These are phyloP conservation scores for Periconia sp. DNA, from an alignment of 2,329 filamentous ascomycete species.

Conservation along the genomic window DNA sequence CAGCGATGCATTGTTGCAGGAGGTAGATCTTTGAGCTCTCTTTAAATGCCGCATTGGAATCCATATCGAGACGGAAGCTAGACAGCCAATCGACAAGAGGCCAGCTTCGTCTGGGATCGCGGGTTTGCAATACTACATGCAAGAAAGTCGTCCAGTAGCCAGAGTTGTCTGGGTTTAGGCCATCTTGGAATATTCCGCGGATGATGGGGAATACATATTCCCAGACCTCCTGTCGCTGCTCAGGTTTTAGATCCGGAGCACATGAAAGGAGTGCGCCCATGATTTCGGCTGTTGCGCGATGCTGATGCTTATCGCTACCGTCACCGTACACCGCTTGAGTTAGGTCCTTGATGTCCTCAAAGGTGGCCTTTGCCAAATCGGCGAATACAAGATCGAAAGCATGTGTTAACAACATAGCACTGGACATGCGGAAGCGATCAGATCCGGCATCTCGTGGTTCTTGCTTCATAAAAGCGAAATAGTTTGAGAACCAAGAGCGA, in stretches of 20 bases:
- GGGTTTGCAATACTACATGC: conserved; percentile 82
- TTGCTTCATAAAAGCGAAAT: conserved; percentile 93
- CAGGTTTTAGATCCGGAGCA: conserved; percentile 73
- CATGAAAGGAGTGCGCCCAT: conserved; percentile 81
- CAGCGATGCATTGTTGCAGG: conserved; percentile 82
- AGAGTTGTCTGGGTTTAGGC: conserved; percentile 89
- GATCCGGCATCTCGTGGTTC: conserved; percentile 80
- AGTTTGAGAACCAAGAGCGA: conserved; percentile 81
- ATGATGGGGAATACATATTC: conserved; percentile 87
- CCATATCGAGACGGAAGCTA: conserved; percentile 88
- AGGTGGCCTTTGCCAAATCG: conserved; percentile 73
- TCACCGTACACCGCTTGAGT: conserved; percentile 80
- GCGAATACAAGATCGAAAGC: conserved; percentile 88
- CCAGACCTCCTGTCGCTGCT: conserved; percentile 79
- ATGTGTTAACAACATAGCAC: conserved; percentile 83
- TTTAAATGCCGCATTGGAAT: conserved; percentile 96
- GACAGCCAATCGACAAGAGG: conserved; percentile 82
- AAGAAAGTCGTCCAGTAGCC: conserved; percentile 95
- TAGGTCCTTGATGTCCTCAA: conserved; percentile 85
- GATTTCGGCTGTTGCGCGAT: conserved; percentile 93
- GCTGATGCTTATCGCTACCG: conserved; percentile 95
- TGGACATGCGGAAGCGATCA: conserved; percentile 88
- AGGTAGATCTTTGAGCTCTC: conserved; percentile 95
- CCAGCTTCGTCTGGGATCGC: conserved; percentile 84
- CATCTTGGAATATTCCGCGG: conserved; percentile 83